Evolutionary conservation across 495 filamentous ascomycete species (phyloP).

Genomic region (Talaromyces ruber): DNA sequence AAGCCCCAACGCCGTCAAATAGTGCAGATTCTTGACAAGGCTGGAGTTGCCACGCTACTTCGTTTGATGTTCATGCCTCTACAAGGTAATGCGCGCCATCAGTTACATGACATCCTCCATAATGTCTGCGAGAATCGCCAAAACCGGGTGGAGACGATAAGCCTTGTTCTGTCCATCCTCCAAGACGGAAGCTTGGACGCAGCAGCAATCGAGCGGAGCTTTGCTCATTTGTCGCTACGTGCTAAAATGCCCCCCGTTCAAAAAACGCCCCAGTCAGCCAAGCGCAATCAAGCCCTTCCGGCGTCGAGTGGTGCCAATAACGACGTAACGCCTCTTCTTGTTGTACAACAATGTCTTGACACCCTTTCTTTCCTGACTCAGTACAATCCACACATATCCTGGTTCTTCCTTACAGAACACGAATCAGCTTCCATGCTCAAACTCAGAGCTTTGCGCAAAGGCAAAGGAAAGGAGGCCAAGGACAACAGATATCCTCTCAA

Average conservation of each 20-base stretch:
- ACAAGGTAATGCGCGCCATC: slow-evolving; percentile 69
- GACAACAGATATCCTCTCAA: slow-evolving; percentile 88
- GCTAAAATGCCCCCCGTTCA: slow-evolving; percentile 69
- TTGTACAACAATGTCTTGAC: slow-evolving; percentile 89
- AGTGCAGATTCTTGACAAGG: slow-evolving; percentile 94
- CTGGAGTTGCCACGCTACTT: slow-evolving; percentile 86
- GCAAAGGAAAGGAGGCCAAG: slow-evolving; percentile 77
- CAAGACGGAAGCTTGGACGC: slow-evolving; percentile 93
- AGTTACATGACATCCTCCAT: slow-evolving; percentile 75
- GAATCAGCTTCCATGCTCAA: slow-evolving; percentile 68
- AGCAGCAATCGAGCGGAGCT: slow-evolving; percentile 89
- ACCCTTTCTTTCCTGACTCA: slow-evolving; percentile 71
- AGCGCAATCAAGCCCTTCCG: slow-evolving; percentile 56
- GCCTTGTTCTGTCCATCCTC: slow-evolving; percentile 84
- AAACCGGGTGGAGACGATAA: slow-evolving; percentile 91
- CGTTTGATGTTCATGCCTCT: slow-evolving; percentile 96
- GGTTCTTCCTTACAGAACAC: slow-evolving; percentile 93
- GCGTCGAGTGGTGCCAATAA: slow-evolving; percentile 45
- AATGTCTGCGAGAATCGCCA: slow-evolving; percentile 91
- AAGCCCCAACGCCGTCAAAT: slow-evolving; percentile 72
- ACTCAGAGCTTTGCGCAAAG: slow-evolving; percentile 66
- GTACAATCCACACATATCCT: slow-evolving; percentile 77
- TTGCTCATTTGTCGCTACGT: slow-evolving; percentile 81
- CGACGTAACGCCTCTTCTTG: slow-evolving; percentile 86
- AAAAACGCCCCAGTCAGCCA: slow-evolving; percentile 74